A percentile compares a stretch with the other conserved stretches of the same genome.
phyloP scores from a whole-genome alignment of 208 protist species.

The Trypanosoma rangeli region DNA sequence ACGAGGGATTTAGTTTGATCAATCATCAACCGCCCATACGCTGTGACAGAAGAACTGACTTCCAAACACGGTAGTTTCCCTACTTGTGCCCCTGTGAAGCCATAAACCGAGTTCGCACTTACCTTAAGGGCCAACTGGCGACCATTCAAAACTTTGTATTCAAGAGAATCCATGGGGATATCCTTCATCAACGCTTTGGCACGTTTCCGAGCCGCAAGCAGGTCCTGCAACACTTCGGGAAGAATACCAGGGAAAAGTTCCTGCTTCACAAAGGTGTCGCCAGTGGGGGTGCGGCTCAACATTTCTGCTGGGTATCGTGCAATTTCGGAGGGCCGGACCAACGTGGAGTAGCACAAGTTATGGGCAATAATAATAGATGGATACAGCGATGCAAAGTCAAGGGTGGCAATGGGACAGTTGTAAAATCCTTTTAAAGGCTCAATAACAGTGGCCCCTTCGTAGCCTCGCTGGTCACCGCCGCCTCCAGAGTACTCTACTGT shows the following conservation, averaged over 20 bases:
- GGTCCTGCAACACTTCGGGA: slow-evolving; percentile 82
- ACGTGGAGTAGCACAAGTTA: slow-evolving; percentile 99
- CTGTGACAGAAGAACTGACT: slow-evolving; percentile 94
- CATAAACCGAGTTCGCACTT: slow-evolving; percentile 99
- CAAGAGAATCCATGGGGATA: slow-evolving; percentile 68
- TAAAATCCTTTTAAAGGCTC: slow-evolving; percentile 97
- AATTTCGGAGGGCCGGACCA: slow-evolving; percentile 75
- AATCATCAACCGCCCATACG: slow-evolving; percentile 99
- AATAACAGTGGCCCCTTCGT: slow-evolving; percentile 98
- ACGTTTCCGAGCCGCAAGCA: slow-evolving; percentile 78
- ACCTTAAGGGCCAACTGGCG: slow-evolving; percentile 99
- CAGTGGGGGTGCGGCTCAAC: slow-evolving; percentile 68
- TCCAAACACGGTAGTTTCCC: slow-evolving; percentile 99
- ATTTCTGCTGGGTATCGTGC: slow-evolving; percentile 81
- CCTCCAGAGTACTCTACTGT: slow-evolving; percentile 69
- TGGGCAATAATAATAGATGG: slow-evolving; percentile 99
- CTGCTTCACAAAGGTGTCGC: slow-evolving; percentile 80
- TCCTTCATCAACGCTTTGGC: slow-evolving; percentile 85
- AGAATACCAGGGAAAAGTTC: slow-evolving; percentile 78
- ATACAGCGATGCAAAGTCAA: slow-evolving; percentile 99
- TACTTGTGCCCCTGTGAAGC: slow-evolving; percentile 98
- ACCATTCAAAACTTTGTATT: slow-evolving; percentile 96
- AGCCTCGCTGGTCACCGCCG: slow-evolving; percentile 67
- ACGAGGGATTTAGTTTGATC: slow-evolving; percentile 95
- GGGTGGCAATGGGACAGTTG: slow-evolving; percentile 97